These are phyloP conservation scores for Pleurotus djamor DNA, from an alignment of 768 basidiomycete species.

Conservation along the genomic window DNA sequence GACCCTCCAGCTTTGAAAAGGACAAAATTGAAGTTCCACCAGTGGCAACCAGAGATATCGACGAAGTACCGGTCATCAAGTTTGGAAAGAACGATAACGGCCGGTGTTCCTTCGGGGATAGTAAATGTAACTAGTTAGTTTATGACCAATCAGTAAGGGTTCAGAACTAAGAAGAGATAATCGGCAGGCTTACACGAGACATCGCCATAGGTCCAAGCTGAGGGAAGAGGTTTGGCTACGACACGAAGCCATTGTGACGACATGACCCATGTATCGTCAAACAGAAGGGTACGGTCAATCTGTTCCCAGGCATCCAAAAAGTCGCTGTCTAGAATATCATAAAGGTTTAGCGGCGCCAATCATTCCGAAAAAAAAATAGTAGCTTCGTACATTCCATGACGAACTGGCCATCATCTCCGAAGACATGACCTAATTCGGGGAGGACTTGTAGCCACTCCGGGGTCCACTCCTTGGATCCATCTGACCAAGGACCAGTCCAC, in stretches of 20 bases:
- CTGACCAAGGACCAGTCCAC: slow-evolving; percentile 54
- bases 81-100: slow-evolving; percentile 46
- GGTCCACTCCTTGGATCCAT: slow-evolving; percentile 59
- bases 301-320: slow-evolving; percentile 44
- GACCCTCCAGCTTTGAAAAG: slow-evolving; percentile 41
- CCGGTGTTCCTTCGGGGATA: slow-evolving; percentile 28
- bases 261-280: slow-evolving; percentile 49
- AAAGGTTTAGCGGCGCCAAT: neutral
- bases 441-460: slow-evolving; percentile 45
- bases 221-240: slow-evolving; percentile 23
- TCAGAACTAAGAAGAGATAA: too few relatives aligned
- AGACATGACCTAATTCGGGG: slow-evolving; percentile 38
- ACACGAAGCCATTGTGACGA: slow-evolving; percentile 51
- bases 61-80: slow-evolving; percentile 44
- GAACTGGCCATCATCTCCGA: slow-evolving; percentile 53
- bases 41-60: slow-evolving; percentile 29
- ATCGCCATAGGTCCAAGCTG: slow-evolving; percentile 43
- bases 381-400: slow-evolving; percentile 47
- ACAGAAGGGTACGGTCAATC: slow-evolving; percentile 46
- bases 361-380: neutral
- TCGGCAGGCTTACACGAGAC: slow-evolving; percentile 43
- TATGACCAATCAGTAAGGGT: too few relatives aligned
- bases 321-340: slow-evolving; percentile 33
- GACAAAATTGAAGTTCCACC: slow-evolving; percentile 46
- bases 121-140: slow-evolving; percentile 48